phyloP scores from a whole-genome alignment of 441 rosid species.

The Pelargonium australe region DNA sequence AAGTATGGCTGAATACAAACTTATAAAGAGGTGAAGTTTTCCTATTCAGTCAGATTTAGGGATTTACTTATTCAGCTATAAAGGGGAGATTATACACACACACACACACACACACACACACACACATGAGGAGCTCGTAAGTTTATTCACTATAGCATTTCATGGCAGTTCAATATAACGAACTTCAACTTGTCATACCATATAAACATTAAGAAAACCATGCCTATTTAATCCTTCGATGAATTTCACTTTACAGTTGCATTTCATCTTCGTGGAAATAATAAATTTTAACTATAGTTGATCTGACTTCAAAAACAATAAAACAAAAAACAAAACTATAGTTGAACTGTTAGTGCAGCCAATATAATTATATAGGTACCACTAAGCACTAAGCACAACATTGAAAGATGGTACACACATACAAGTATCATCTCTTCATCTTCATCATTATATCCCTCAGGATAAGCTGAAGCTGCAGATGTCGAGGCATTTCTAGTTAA shows the following conservation, averaged over 20 bases:
- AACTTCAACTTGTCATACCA: background rate
- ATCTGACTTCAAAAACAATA: too few relatives aligned
- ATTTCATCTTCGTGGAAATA: slow-evolving; percentile 1
- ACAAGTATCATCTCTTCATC: slow-evolving; percentile 74
- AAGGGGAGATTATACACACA: background rate
- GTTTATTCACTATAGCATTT: too few relatives aligned
- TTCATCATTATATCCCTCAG: slow-evolving; percentile 50
- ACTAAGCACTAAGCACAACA: background rate
- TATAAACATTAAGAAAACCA: background rate
- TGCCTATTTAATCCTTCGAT: background rate
- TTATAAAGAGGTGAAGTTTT: background rate
- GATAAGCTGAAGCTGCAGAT: slow-evolving; percentile 38
- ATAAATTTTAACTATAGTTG: background rate
- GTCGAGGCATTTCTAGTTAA: slow-evolving; percentile 35
- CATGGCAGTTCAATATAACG: background rate
- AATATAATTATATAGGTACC: background rate
- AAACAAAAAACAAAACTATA: background rate
- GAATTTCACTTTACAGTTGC: background rate
- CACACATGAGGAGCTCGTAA: too few relatives aligned
- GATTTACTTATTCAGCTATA: too few relatives aligned
- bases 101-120: too few relatives aligned
- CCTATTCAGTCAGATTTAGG: background rate
- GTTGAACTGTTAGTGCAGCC: background rate
- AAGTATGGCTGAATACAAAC: background rate
- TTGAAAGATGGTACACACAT: slow-evolving; percentile 16